Evolutionary conservation across 768 basidiomycete genomes (phyloP), one percentile per base, ranked within the genome.

Genomic region (Tulasnella sp.): DNA sequence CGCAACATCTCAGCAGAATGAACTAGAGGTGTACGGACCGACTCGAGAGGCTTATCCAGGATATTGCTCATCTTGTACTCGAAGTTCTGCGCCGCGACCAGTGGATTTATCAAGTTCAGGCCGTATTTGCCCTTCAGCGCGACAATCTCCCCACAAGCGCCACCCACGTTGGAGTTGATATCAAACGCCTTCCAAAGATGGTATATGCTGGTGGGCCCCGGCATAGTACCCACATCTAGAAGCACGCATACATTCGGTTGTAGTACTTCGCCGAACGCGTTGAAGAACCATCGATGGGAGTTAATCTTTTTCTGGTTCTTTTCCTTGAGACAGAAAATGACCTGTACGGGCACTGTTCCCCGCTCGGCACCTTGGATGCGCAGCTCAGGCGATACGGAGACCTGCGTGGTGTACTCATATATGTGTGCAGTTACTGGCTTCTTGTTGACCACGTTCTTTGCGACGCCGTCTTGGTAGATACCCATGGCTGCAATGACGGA

Each of bases 281-380:
- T 92, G 78, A 93, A 94, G 74, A 93, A 93, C 92, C 91, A 93
- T 38, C 73, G 67, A 65, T 93, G 91, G 4, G 87, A 90, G 71
- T 93, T 94, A 70, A 96, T 93, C 74, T 94, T 94, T 74, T 93
- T 92, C 70, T 90, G 87, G 68, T 94, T 94, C 72, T 87, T 83
- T 73, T 92, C 88, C 68, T 91, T 92, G 59, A 90, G 77, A 68
- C 87, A 93, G 72, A 94, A 94, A 62, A 94, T 85, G 65, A 97
- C 71, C 65, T 97, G 94, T 4, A 97, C 84, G 7, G 94, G 94
- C 2, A 93, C 83, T 43, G 84, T 74, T 1, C 87, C 87, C 64
- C 80, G 81, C 65, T 89, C 86, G 0, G 83, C 77, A 30, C 83
- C 85, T 71, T 84, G 86, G 61, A 85, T 82, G 70, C 90, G 89